Evolutionary conservation across 768 basidiomycete genomes (phyloP).

Genomic region (Saitozyma podzolica): DNA sequence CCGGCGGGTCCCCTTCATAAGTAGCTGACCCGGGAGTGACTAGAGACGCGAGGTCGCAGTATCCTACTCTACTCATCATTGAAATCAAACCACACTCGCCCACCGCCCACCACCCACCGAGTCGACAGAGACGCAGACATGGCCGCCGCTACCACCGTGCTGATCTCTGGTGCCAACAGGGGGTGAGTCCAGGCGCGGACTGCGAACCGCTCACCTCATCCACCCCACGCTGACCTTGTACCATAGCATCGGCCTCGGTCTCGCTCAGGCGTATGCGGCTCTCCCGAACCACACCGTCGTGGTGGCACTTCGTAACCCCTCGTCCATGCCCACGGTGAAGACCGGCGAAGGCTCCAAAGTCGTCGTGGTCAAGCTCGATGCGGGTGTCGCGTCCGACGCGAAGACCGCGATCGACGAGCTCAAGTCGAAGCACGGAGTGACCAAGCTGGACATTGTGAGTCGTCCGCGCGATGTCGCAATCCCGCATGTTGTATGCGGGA

Average conservation of each 20-base stretch:
- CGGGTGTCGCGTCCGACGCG: conserved; percentile 6
- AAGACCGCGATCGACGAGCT: conserved; percentile 7
- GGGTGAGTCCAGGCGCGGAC: too few species aligned
- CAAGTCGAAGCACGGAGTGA: conserved; percentile 18
- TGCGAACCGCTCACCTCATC: background rate
- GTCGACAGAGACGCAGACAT: background rate
- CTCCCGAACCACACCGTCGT: conserved; percentile 26
- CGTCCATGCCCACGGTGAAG: conserved; percentile 20
- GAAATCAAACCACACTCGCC: too few species aligned
- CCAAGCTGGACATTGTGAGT: conserved; percentile 31
- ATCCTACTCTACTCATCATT: too few species aligned
- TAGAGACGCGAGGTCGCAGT: too few species aligned
- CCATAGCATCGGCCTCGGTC: conserved; percentile 27
- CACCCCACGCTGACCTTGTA: background rate
- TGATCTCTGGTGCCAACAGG: conserved; percentile 33
- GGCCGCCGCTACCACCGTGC: conserved; percentile 15
- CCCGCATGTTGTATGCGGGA: too few species aligned
- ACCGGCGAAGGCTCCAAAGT: conserved; percentile 21
- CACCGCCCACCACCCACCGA: too few species aligned
- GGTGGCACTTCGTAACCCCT: conserved; percentile 21
- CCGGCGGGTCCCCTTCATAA: too few species aligned
- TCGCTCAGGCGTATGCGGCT: conserved; percentile 24
- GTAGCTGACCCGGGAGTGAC: too few species aligned
- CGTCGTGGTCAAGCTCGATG: conserved; percentile 23
- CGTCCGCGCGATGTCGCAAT: too few species aligned